Percentiles rank a stretch among this genome's conserved stretches.
Evolutionary conservation across 148 eudicot genomes (phyloP).

Genomic region (Simmondsia chinensis): DNA sequence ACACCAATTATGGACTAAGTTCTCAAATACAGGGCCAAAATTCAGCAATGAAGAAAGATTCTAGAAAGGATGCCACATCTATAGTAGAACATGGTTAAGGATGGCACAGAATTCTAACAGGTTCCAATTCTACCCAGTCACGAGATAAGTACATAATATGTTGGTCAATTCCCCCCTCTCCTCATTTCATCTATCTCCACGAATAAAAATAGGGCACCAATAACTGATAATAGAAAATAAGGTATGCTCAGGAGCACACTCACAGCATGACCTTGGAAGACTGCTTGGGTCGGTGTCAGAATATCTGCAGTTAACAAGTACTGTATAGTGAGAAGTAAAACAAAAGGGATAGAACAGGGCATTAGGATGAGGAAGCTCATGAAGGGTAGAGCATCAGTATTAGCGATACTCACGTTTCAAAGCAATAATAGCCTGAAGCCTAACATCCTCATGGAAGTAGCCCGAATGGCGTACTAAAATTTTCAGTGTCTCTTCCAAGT

Average conservation of each 20-base stretch:
- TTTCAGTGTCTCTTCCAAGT: slow-evolving; percentile 83
- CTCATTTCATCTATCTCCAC: neutral
- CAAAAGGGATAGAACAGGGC: neutral
- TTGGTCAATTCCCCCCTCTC: no score
- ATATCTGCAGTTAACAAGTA: slow-evolving; percentile 51
- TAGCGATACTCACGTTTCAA: slow-evolving; percentile 92
- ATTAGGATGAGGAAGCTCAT: neutral
- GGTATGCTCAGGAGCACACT: slow-evolving; percentile 20
- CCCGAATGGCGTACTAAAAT: slow-evolving; percentile 69
- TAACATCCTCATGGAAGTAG: slow-evolving; percentile 96
- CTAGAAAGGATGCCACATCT: no score
- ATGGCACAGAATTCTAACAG: no score
- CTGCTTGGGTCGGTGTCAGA: slow-evolving; percentile 68
- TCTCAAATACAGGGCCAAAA: no score
- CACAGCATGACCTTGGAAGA: slow-evolving; percentile 66
- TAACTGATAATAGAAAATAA: neutral
- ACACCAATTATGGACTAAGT: no score
- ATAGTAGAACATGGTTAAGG: no score
- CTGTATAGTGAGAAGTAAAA: slow-evolving; percentile 2
- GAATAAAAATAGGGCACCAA: neutral
- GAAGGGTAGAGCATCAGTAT: no score
- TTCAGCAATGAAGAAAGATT: no score
- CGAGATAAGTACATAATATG: no score
- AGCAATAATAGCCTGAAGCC: slow-evolving; percentile 81
- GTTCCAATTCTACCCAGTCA: no score